phyloP scores from a whole-genome alignment of 164 flowering plant genomes.

The Nelumbo lutea region DNA sequence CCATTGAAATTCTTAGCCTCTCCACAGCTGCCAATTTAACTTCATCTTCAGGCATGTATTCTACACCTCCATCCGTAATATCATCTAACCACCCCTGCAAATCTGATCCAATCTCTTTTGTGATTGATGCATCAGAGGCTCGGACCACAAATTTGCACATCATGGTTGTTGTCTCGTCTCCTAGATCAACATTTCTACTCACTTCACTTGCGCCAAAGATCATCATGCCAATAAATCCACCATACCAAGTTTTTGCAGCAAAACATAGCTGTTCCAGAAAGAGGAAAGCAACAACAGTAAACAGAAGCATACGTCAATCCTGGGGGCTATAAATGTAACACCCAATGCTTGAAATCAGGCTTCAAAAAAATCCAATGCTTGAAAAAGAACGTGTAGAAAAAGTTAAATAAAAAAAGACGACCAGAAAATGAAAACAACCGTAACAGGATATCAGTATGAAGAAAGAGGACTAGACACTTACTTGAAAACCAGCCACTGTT shows the following conservation, averaged over 20 bases:
- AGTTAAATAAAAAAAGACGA: background rate
- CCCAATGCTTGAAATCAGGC: too few relatives aligned
- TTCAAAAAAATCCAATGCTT: too few relatives aligned
- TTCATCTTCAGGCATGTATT: conserved; percentile 97
- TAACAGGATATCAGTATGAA: background rate
- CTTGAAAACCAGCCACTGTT: conserved; percentile 98
- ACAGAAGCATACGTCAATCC: too few relatives aligned
- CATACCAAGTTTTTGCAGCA: conserved; percentile 98
- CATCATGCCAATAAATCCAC: conserved; percentile 96
- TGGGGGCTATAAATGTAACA: too few relatives aligned
- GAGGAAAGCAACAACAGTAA: background rate
- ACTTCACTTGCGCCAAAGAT: conserved; percentile 98
- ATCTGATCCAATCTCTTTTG: conserved; percentile 82
- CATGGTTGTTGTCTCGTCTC: conserved; percentile 97
- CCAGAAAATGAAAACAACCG: background rate
- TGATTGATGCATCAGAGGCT: conserved; percentile 92
- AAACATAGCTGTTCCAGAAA: conserved; percentile 63
- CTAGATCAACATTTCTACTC: conserved; percentile 95
- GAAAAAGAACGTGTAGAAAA: background rate
- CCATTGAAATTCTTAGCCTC: conserved; percentile 83
- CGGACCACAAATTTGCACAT: conserved; percentile 92
- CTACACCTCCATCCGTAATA: conserved; percentile 86
- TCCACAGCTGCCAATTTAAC: conserved; percentile 83
- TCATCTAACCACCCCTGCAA: conserved; percentile 93
- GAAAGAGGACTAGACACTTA: conserved; percentile 22